phyloP scores from a whole-genome alignment of 192 early-diverging fungal species.

The Ambispora gerdemannii region DNA sequence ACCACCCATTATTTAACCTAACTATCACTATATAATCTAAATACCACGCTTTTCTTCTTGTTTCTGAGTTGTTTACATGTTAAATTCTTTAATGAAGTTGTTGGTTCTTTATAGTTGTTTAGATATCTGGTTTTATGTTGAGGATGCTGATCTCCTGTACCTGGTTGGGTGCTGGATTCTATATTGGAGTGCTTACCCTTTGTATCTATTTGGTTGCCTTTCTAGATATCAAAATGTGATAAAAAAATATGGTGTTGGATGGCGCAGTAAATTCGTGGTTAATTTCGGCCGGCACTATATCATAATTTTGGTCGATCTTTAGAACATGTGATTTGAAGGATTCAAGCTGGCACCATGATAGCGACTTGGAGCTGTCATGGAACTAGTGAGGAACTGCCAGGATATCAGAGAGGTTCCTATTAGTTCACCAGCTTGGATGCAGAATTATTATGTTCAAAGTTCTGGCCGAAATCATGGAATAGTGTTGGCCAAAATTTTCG shows the following conservation, averaged over 20 bases:
- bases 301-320: no score
- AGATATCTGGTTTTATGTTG: background rate
- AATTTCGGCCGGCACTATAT: no score
- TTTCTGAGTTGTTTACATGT: no score
- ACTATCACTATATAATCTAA: background rate
- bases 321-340: conserved; percentile 4
- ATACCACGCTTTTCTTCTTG: background rate
- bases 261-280: no score
- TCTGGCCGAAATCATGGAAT: background rate
- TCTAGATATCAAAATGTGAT: no score
- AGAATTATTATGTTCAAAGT: no score
- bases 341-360: background rate
- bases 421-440: no score
- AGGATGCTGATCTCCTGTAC: background rate
- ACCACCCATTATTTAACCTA: conserved; percentile 13
- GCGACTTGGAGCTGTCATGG: no score
- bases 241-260: no score
- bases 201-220: conserved; percentile 3
- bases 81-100: no score
- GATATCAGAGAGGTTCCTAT: background rate
- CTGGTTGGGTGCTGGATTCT: background rate
- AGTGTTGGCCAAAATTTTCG: background rate
- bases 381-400: background rate
- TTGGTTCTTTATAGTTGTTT: background rate
- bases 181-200: conserved; percentile 2